Evolutionary conservation across 2,329 filamentous ascomycete genomes (phyloP), one percentile per base, ranked within the genome.

Genomic region (Dactylellina sp.): DNA sequence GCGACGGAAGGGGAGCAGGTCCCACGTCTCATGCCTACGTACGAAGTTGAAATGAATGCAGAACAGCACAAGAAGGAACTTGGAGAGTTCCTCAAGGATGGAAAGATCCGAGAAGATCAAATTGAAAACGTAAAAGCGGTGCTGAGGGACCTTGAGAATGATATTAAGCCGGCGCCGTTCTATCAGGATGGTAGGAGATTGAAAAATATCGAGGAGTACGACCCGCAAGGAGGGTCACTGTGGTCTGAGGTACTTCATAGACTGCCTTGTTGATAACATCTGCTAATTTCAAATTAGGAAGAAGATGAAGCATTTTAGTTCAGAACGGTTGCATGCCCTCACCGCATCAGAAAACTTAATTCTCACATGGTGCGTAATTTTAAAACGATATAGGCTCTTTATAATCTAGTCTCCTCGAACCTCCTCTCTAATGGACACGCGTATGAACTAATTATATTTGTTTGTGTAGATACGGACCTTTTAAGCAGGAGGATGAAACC

Each of bases 111-210:
- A 18, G 25, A 65, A 65, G 56, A 56, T 40, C 61, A 65, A 40
- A 65, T 65, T 20, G 32, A 49, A 65, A 65, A 65, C 56, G 61
- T 65, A 24, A 65, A 65, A 22, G 61, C 61, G 47, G 61, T 28
- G 37, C 49, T 65, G 40, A 56, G 40, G 28, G 61, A 65, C 40
- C 56, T 56, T 65, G 61, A 65, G 37, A 49, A 57, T 49, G 49
- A 24, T 39, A 40, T 65, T 56, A 39, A 56, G 40, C 49, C 39
- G 56, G 49, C 61, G 47, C 50, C 39, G 39, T 47, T 25, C 9
- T 65, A 65, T 18, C 61, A 56, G 56, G 50, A 65, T 56, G 61
- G 61, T 25, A 56, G 56, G 49, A 56, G 50, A 64, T 12, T 64
- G 37, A 18, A 65, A 56, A 7, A 65, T 56, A 1, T 65, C 37